Base-by-base conservation (phyloP, 2,329 filamentous ascomycete genomes). In the Pseudopyricularia javanii region DNA sequence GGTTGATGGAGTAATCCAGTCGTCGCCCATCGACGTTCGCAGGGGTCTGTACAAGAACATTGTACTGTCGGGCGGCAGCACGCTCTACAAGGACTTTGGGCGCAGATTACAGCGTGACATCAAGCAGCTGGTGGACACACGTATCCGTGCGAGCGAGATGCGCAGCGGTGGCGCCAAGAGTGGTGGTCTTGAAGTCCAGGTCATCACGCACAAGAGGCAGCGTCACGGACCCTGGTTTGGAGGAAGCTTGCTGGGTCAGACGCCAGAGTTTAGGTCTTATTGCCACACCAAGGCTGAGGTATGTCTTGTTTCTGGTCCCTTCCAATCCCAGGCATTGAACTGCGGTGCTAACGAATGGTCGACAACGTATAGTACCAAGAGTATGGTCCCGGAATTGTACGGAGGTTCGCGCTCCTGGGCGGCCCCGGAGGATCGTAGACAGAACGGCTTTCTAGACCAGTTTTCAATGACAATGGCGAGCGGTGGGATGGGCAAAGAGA, bases 1-100 rank as follows among this genome's bases (percentile, higher is more conserved):
- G 50, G 94, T 98, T 56, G 93, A 98, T 66, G 86, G 86, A 54
- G 93, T 97, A 58, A 98, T 98, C 62, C 93, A 98, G 71, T 91
- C 90, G 54, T 95, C 91, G 33, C 93, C 93, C 43, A 98, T 98
- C 62, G 93, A 98, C 65, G 94, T 98, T 47, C 86, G 93, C 64
- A 83, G 93, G 71, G 93, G 93, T 43, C 78, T 98, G 35, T 98
- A 98, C 81, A 98, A 98, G 82, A 98, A 98, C 73, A 98, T 98
- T 71, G 93, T 98, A 34, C 78, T 98, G 35, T 97, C 91, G 3
- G 93, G 93, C 66, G 93, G 93, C 62, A 96, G 91, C 60, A 98
- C 93, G 22, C 75, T 98, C 56, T 98, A 97, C 80, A 96, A 97
- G 72, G 91, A 98, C 71, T 98, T 98, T 70, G 93, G 93, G 26